Evolutionary conservation across 148 eudicot genomes (phyloP), one percentile per base, ranked within the genome.

Genomic region (Vaccinium macrocarpon): DNA sequence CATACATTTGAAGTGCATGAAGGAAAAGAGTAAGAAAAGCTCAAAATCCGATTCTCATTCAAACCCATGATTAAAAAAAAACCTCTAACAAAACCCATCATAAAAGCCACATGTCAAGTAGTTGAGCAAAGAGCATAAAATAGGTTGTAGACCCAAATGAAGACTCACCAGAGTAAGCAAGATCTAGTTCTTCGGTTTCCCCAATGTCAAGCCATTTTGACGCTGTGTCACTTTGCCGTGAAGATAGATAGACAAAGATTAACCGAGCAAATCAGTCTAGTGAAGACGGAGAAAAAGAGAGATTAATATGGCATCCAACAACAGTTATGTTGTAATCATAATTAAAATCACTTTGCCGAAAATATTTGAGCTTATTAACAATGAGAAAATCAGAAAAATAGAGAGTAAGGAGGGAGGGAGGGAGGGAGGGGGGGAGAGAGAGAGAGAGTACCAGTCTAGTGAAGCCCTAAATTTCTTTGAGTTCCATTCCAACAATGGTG

Each of bases 1-100:
- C 88, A 88, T 83, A 88, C 88, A 88, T 75, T 62, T 85, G 64
- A 86, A 23, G 13, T 70, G 81, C 38, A 12, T 49, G 9, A 75
- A 8, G 38, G 48, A 64, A 32, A 80, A 32, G 52, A 57, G 42
- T 3, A 81, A 64, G n/a, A 49, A 71, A 82, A 73, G 12, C 66
- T 70, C 51, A 52, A 71, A 82, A 82, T 82, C 51, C 23, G 62
- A 49, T 23, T 38, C 42, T 38, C 42, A 38, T 38, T 42, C n/a
- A 38, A 79, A 68, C 53, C 66, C 66, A 49, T 25, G 78, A 55
- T 4, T 42, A 21, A 79, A 68, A 71, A 66, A 73, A 68, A 68
- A 38, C 16, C 32, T 35, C 72, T 51, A 27, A 27, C 38, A 68
- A 68, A 68, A 68, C 12, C 64, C 64, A 50, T 72, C 32, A 29